Percentiles rank a stretch among this genome's conserved stretches.
These are phyloP conservation scores for Herpetospermum pedunculosum DNA, from an alignment of 306 rosid species.

Conservation along the genomic window DNA sequence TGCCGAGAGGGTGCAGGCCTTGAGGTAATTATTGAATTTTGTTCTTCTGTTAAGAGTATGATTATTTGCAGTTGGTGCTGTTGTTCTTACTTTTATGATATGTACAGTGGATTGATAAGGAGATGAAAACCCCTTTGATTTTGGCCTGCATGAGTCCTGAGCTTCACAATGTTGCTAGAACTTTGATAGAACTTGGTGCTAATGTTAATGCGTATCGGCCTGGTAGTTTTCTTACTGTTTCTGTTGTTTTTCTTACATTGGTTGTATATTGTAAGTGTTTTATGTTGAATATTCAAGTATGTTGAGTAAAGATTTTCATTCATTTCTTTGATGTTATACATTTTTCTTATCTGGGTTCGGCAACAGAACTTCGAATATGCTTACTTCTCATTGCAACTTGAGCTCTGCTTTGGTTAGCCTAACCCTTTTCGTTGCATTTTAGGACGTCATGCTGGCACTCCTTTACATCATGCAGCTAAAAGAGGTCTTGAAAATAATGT, in stretches of 20 bases:
- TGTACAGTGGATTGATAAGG: slow-evolving; percentile 69
- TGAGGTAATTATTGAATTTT: slow-evolving; percentile 40
- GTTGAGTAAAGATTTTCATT: neutral
- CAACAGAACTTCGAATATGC: neutral
- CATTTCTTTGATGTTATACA: neutral
- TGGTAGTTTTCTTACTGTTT: slow-evolving; percentile 27
- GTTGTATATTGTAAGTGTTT: neutral
- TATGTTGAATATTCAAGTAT: neutral
- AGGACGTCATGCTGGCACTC: slow-evolving; percentile 56
- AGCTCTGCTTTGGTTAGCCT: neutral
- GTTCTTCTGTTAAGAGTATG: neutral
- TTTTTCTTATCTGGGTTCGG: neutral
- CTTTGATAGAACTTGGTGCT: slow-evolving; percentile 86
- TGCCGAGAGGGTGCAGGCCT: slow-evolving; percentile 72
- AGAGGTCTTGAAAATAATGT: slow-evolving; percentile 66
- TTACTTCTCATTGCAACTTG: neutral
- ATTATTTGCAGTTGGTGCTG: slow-evolving; percentile 10
- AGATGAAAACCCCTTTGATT: slow-evolving; percentile 74
- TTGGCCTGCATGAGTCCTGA: slow-evolving; percentile 75
- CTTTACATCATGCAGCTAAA: slow-evolving; percentile 95
- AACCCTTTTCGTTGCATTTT: neutral
- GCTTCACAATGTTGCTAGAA: slow-evolving; percentile 48
- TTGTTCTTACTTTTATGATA: slow-evolving; percentile 11
- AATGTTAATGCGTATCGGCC: slow-evolving; percentile 82
- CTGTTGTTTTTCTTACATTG: neutral